Base-by-base conservation (phyloP, 768 basidiomycete species). In the Lactarius tabidus region DNA sequence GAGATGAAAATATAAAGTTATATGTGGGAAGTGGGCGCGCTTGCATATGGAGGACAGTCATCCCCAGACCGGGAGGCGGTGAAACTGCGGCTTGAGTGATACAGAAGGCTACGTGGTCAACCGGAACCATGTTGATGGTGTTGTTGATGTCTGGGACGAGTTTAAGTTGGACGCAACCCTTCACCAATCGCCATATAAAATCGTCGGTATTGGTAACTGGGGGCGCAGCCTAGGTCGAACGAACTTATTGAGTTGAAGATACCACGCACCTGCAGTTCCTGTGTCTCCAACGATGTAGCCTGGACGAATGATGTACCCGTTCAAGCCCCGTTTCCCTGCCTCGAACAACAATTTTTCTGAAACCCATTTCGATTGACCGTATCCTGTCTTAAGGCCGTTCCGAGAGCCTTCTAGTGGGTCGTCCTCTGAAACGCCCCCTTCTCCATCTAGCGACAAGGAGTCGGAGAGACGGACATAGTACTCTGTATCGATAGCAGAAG, bases 291-390 rank as follows among this genome's bases (percentile, higher is more conserved):
- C 92, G 39, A 99, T 88, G 78, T 99, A 99, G 7, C 96, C 95
- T 0, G 97, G 94, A 14, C 97, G 87, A 3, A 99, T 78, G 67
- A 97, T 93, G 70, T 91, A 87, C 1, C 94, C 94, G 8, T 79
- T 80, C 66, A 98, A 76, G 1, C 97, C 97, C 43, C 94, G 82
- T 70, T 82, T 85, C 2, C 91, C 94, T 23, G 95, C 97, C 72
- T 96, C 95, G 71, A 93, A 89, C 35, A 99, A 78, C 9, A 99
- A 76, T 74, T 94, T 96, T 76, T 99, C 97, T 1, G 93, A 90
- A 0, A 99, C 97, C 97, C 97, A 99, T 77, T 99, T 99, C 39
- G 86, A 89, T 79, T 99, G 97, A 6, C 96, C 95, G 75, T 99
- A 99, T 0, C 97, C 97, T 0, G 91, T 91, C 75, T 90, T 90